Base-by-base conservation (phyloP, 306 rosid genomes). In the Cucurbita argyrosperma region DNA sequence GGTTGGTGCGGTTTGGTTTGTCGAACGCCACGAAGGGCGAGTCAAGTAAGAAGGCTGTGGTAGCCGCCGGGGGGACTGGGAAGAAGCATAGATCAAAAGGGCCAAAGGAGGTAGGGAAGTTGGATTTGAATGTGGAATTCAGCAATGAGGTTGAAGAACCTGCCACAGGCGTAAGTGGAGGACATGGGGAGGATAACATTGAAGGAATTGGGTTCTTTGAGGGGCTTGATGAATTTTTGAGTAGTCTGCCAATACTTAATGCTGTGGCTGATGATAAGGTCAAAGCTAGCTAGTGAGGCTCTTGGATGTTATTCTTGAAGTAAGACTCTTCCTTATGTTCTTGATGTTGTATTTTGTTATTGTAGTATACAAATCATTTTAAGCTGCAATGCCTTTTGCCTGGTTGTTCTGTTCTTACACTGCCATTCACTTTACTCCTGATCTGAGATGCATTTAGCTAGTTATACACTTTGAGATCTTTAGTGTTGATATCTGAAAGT, bases 51-150 rank as follows among this genome's bases (percentile, higher is more conserved):
- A 60, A 76, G 6, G 76, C 26, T 14, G 85, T 71, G 7, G 43
- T 60, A 4, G 79, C 76, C 15, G 39, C 51, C 0, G 82, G 76
- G 19, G 71, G 51, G 61, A 53, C 82, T 46, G 74, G 83, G 4
- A 84, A 86, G 85, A 89, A 83, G 52, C 61, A 50, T 50, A 76
- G 39, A 66, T 72, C 73, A 80, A 84, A 85, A 82, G 91, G 94
- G 61, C 86, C 84, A 5, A 86, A 83, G 10, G 87, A 86, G 66
- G 74, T 88, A 85, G 96, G 92, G 40, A 90, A 85, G 76, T 86
- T 94, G 83, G 99, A 94, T 84, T 85, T 94, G 89, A 94, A 94
- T 87, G 97, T 90, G 79, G 97, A 94, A 87, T 91, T 94, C 18
- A 94, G 91, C 72, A 94, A 90, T 77, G 98, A 94, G 85, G 94